Conservation (phyloP, 164 flowering plant species). For the Kingdonia uniflora region DNA sequence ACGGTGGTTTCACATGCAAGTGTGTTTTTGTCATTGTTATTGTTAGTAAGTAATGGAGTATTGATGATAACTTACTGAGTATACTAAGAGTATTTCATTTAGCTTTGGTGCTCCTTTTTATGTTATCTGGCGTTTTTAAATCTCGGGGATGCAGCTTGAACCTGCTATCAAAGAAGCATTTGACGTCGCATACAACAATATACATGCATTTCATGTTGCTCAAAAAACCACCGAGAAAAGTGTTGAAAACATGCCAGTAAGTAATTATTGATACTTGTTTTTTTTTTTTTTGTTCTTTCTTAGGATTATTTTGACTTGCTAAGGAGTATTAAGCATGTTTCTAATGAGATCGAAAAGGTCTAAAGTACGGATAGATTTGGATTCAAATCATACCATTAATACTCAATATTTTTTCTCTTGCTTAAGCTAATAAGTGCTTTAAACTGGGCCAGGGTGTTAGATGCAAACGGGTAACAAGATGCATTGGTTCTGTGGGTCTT, state of each 20-base stretch:
- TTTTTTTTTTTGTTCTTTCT: not conserved
- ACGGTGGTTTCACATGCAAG: conserved; percentile 1
- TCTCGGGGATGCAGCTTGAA: conserved; percentile 64
- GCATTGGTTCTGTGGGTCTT: conserved; percentile 87
- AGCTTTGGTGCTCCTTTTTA: not conserved
- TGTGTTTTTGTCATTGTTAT: not conserved
- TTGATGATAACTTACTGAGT: too few species aligned
- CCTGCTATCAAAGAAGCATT: conserved; percentile 62
- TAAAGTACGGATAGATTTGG: not conserved
- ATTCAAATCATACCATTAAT: not conserved
- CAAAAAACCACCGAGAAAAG: conserved; percentile 60
- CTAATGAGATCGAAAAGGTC: not conserved
- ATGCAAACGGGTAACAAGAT: conserved; percentile 86
- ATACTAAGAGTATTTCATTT: too few species aligned
- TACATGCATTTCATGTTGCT: conserved; percentile 86
- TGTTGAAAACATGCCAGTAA: conserved; percentile 89
- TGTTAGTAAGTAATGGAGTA: not conserved
- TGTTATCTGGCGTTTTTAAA: too few species aligned
- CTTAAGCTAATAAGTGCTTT: not conserved
- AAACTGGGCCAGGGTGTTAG: conserved; percentile 62
- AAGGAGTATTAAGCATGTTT: not conserved
- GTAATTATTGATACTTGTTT: conserved; percentile 9
- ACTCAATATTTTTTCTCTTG: too few species aligned
- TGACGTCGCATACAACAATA: conserved; percentile 90
- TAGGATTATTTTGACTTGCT: not conserved